These are phyloP conservation scores for Aspergillus vadensis DNA, from an alignment of 2,329 filamentous ascomycete genomes.

Conservation along the genomic window DNA sequence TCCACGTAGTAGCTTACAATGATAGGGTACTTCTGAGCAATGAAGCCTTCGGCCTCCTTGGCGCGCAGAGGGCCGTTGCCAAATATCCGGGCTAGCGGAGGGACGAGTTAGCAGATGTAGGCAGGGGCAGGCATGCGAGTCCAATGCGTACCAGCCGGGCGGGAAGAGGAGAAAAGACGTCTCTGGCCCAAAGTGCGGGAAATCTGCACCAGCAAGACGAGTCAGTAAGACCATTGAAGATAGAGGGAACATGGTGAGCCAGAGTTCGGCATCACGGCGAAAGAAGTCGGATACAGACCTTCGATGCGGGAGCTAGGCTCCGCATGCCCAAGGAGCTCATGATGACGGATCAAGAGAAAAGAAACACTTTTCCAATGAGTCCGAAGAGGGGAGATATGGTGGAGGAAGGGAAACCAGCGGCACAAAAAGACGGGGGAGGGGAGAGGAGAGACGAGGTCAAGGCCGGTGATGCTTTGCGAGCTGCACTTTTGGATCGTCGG, in stretches of 20 bases:
- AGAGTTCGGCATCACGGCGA: slow-evolving; percentile 13
- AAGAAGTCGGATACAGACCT: slow-evolving; percentile 43
- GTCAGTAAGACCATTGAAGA: slow-evolving; percentile 27
- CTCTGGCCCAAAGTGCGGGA: slow-evolving; percentile 64
- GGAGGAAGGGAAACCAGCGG: slow-evolving; percentile 21
- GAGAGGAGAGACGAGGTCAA: slow-evolving; percentile 19
- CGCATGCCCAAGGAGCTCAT: slow-evolving; percentile 55
- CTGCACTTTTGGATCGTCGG: slow-evolving; percentile 31
- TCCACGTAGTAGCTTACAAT: slow-evolving; percentile 65
- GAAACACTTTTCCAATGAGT: slow-evolving; percentile 29
- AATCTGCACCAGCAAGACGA: slow-evolving; percentile 53
- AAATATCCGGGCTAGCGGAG: slow-evolving; percentile 73
- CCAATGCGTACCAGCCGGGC: slow-evolving; percentile 67
- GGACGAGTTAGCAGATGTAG: slow-evolving; percentile 26
- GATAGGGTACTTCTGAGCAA: slow-evolving; percentile 89
- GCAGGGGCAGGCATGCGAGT: slow-evolving; percentile 20
- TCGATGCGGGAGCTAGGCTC: slow-evolving; percentile 52
- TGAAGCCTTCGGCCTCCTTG: slow-evolving; percentile 85
- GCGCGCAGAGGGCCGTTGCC: slow-evolving; percentile 83
- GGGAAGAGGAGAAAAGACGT: slow-evolving; percentile 84
- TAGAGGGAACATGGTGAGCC: slow-evolving; percentile 11
- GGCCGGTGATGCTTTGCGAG: slow-evolving; percentile 22
- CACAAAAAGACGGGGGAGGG: slow-evolving; percentile 10
- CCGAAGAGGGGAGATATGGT: slow-evolving; percentile 27
- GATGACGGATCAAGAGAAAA: slow-evolving; percentile 39